Conservation (phyloP, 2,329 filamentous ascomycete species). For the Cytospora chrysosperma region DNA sequence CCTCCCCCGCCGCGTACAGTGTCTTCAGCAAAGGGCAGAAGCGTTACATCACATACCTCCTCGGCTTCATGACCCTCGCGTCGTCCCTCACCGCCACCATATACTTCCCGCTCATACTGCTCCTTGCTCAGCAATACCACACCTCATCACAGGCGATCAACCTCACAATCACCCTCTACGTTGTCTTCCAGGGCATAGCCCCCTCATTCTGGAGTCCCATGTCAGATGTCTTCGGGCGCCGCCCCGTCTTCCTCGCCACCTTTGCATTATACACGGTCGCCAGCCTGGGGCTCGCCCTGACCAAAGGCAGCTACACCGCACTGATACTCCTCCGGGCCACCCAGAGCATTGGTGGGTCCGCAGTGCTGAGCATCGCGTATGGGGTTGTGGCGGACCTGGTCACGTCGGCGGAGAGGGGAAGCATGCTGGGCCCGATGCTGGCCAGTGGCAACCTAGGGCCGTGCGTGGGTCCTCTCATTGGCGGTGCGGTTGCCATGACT, state of each 20-base stretch:
- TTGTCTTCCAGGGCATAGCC: constrained; percentile 58
- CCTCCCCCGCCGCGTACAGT: background rate
- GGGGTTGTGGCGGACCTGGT: constrained; percentile 69
- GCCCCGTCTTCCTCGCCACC: constrained; percentile 56
- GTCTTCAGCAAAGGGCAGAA: constrained; percentile 5
- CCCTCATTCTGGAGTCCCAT: constrained; percentile 57
- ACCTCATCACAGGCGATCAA: constrained; percentile 37
- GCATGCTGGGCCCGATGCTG: constrained; percentile 63
- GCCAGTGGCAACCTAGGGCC: constrained; percentile 50
- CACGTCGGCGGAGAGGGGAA: constrained; percentile 63
- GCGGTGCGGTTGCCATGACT: constrained; percentile 3
- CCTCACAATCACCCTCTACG: constrained; percentile 51
- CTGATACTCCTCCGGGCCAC: constrained; percentile 58
- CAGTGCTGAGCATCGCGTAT: constrained; percentile 63
- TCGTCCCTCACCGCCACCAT: constrained; percentile 40
- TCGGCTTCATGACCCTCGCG: constrained; percentile 22
- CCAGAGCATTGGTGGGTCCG: constrained; percentile 60
- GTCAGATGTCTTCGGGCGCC: constrained; percentile 54
- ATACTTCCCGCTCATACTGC: constrained; percentile 40
- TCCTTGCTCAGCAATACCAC: constrained; percentile 32
- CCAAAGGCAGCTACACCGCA: constrained; percentile 48
- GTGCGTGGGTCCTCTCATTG: constrained; percentile 22
- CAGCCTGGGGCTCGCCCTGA: constrained; percentile 55
- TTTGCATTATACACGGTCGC: constrained; percentile 54
- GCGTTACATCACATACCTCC: constrained; percentile 18